These are phyloP conservation scores for Fusarium denticulatum DNA, from an alignment of 2,329 filamentous ascomycete genomes.

Conservation along the genomic window DNA sequence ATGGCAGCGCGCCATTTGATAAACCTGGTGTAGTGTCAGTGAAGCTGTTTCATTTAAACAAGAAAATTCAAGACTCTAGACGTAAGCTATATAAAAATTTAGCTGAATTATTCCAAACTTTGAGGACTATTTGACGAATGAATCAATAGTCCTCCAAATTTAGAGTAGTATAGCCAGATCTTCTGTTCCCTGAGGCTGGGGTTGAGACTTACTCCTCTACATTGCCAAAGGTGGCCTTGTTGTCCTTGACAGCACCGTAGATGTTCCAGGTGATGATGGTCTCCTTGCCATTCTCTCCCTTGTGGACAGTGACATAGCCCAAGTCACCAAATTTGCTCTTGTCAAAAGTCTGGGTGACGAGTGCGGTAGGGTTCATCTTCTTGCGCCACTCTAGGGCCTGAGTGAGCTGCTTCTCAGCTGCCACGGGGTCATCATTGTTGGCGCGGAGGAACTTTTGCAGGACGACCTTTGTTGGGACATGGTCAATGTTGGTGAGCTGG, in stretches of 20 bases:
- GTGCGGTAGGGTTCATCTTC: conserved; percentile 74
- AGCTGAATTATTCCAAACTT: background rate
- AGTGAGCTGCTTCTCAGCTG: conserved; percentile 80
- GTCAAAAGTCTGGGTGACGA: conserved; percentile 72
- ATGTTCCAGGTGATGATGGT: conserved; percentile 89
- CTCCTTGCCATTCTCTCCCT: conserved; percentile 65
- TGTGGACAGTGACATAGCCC: conserved; percentile 82
- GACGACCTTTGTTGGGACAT: conserved; percentile 83
- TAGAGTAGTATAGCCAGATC: background rate
- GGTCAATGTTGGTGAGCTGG: conserved; percentile 63
- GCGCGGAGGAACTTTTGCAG: conserved; percentile 94
- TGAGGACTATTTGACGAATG: background rate
- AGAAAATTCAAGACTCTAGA: background rate
- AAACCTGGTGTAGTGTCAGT: conserved; percentile 67
- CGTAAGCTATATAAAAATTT: background rate
- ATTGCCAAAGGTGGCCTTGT: conserved; percentile 85
- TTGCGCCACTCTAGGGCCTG: conserved; percentile 87
- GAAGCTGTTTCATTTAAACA: background rate
- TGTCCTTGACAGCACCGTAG: conserved; percentile 86
- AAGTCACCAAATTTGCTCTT: conserved; percentile 78
- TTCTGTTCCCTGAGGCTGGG: background rate
- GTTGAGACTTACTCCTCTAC: conserved; percentile 73
- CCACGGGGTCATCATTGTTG: conserved; percentile 78
- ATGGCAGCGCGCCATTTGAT: conserved; percentile 88
- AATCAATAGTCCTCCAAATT: background rate